Conservation (phyloP, 2,329 filamentous ascomycete genomes). For the Graphiopsis chlorocephala region DNA sequence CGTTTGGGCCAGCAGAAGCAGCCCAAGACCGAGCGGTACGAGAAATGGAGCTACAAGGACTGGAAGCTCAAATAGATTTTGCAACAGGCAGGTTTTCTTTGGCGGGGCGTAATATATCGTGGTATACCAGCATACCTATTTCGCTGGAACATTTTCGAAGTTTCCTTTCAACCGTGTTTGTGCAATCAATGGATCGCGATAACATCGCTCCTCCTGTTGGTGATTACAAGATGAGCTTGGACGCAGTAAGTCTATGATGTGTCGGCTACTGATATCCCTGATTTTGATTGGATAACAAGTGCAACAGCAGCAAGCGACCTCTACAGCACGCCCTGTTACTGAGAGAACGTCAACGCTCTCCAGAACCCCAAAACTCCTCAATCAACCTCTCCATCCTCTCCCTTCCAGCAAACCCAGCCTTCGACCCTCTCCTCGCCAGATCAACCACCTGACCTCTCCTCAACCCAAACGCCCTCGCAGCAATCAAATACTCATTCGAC, state of each 20-base stretch:
- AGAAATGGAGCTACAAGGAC: conserved; percentile 99
- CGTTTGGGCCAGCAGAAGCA: conserved; percentile 79
- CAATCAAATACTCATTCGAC: conserved; percentile 74
- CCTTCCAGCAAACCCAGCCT: conserved; percentile 65
- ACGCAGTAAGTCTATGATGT: background rate
- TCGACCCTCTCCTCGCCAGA: conserved; percentile 60
- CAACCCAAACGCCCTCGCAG: conserved; percentile 67
- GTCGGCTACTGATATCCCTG: too few relatives aligned
- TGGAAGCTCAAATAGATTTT: conserved; percentile 57
- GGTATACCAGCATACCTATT: background rate
- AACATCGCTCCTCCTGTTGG: background rate
- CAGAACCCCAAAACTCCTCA: conserved; percentile 11
- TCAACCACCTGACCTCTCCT: conserved; percentile 46
- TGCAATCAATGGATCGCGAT: background rate
- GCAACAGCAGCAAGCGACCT: background rate
- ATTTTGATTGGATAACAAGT: too few relatives aligned
- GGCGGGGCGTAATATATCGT: conserved; percentile 1
- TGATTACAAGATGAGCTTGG: background rate
- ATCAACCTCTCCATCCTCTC: conserved; percentile 58
- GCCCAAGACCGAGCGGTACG: conserved; percentile 74
- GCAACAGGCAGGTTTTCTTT: background rate
- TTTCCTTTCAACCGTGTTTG: background rate
- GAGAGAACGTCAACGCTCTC: background rate
- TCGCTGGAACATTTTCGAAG: background rate
- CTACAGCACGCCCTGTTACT: background rate